A percentile compares a stretch with the other conserved stretches of the same genome.
phyloP scores from a whole-genome alignment of 371 early-diverging fungal species.

The Scutellospora calospora region DNA sequence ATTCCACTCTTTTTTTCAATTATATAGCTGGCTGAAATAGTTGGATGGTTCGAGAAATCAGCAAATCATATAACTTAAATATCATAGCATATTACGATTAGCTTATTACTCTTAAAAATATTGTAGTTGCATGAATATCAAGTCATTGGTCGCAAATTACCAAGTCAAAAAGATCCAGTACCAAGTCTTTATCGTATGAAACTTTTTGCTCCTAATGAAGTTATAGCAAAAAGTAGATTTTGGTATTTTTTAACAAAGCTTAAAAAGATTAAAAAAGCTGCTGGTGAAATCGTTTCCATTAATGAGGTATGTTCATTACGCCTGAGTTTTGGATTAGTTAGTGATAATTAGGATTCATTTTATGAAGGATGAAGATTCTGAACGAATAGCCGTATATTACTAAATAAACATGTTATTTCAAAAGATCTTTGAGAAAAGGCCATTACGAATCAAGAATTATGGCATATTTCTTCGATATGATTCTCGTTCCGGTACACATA shows the following conservation, averaged over 20 bases:
- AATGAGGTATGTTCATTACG: conserved; percentile 75
- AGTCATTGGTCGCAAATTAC: conserved; percentile 95
- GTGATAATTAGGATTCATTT: too few species aligned
- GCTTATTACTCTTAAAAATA: too few species aligned
- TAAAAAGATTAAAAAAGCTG: conserved; percentile 99
- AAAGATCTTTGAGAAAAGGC: conserved; percentile 95
- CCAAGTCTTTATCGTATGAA: conserved; percentile 99
- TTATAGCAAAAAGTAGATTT: conserved; percentile 99
- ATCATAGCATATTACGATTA: too few species aligned
- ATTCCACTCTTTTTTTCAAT: not conserved
- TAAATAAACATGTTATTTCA: not conserved
- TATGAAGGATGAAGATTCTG: not conserved
- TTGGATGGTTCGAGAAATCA: too few species aligned
- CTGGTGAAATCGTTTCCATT: conserved; percentile 96
- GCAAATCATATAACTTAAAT: too few species aligned
- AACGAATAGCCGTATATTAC: not conserved
- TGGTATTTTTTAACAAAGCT: conserved; percentile 99
- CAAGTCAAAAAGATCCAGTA: conserved; percentile 90
- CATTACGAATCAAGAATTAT: conserved; percentile 97
- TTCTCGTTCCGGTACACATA: conserved; percentile 99
- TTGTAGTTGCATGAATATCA: conserved; percentile 80
- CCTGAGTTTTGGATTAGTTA: too few species aligned
- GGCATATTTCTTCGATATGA: conserved; percentile 99
- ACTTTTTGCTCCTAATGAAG: conserved; percentile 98
- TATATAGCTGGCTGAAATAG: too few species aligned